These are phyloP conservation scores for Rhodotorula sphaerocarpa DNA, from an alignment of 768 basidiomycete genomes.

Conservation along the genomic window DNA sequence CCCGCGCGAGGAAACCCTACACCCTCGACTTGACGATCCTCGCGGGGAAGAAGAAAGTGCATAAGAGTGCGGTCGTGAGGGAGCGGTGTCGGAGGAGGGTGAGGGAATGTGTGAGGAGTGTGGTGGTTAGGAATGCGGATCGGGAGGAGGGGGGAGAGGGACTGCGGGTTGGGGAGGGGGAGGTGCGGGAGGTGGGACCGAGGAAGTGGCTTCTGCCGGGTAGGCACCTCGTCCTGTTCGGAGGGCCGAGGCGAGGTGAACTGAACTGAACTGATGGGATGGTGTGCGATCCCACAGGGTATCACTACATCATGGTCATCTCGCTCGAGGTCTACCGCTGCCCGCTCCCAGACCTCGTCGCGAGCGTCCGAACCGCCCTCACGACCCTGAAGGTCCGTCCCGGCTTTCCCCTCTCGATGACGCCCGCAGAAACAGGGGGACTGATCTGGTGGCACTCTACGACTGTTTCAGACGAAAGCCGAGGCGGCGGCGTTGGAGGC, in stretches of 20 bases:
- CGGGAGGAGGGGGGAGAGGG: background rate
- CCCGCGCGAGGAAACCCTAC: slow-evolving; percentile 8
- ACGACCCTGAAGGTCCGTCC: slow-evolving; percentile 7
- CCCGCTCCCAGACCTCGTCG: slow-evolving; percentile 21
- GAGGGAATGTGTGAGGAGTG: slow-evolving; percentile 24
- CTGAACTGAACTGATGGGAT: no score
- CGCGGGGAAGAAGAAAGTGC: slow-evolving; percentile 27
- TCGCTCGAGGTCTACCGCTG: slow-evolving; percentile 21
- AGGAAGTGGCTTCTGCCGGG: slow-evolving; percentile 24
- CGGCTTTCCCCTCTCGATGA: background rate
- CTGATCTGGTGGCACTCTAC: no score
- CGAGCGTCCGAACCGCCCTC: slow-evolving; percentile 3
- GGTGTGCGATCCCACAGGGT: no score
- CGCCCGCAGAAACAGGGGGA: background rate
- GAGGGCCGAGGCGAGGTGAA: no score
- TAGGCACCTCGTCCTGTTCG: no score
- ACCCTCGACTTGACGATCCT: slow-evolving; percentile 29
- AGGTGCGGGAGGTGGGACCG: slow-evolving; percentile 8
- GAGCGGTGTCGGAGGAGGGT: slow-evolving; percentile 23
- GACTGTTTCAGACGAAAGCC: background rate
- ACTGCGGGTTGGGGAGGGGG: slow-evolving; percentile 8
- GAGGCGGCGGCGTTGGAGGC: background rate
- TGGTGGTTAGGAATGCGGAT: slow-evolving; percentile 12
- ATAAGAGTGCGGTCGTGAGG: slow-evolving; percentile 23
- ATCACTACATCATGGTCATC: slow-evolving; percentile 17